A percentile compares a stretch with the other conserved stretches of the same genome.
These are phyloP conservation scores for Gossypioides kirkii DNA, from an alignment of 345 rosid species.

Conservation along the genomic window DNA sequence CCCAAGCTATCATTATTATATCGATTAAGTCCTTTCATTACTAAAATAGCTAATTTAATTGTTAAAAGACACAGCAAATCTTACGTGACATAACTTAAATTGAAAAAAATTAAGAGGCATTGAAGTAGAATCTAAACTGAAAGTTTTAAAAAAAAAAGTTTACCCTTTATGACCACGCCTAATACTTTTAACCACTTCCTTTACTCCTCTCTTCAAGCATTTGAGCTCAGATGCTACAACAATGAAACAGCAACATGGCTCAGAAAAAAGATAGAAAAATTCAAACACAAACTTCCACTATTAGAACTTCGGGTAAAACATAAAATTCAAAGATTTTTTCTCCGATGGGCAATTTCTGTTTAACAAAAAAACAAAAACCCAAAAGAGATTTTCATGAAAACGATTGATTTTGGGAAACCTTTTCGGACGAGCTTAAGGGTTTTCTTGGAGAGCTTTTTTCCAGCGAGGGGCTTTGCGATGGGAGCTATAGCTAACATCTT, in stretches of 20 bases:
- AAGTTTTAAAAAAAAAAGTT: conserved; percentile 1
- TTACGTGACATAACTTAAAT: too few relatives aligned
- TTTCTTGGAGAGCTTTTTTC: conserved; percentile 79
- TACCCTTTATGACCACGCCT: conserved; percentile 90
- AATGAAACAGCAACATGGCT: not conserved
- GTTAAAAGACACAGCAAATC: too few relatives aligned
- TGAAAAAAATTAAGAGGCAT: not conserved
- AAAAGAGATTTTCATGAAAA: not conserved
- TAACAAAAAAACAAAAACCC: not conserved
- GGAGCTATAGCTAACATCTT: conserved; percentile 59
- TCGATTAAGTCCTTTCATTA: too few relatives aligned
- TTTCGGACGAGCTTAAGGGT: conserved; percentile 85
- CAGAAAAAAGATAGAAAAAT: not conserved
- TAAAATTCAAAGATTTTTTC: too few relatives aligned
- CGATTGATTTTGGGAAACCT: conserved; percentile 25
- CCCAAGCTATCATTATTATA: too few relatives aligned
- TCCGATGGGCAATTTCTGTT: not conserved
- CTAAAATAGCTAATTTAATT: too few relatives aligned
- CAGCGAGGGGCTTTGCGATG: conserved; percentile 88
- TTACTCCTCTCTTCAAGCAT: conserved; percentile 96
- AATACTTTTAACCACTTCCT: conserved; percentile 93
- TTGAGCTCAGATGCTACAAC: conserved; percentile 72
- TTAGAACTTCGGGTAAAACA: not conserved
- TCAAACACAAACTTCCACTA: not conserved
- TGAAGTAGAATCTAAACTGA: not conserved